A percentile compares a stretch with the other conserved stretches of the same genome.
phyloP scores from a whole-genome alignment of 192 early-diverging fungal species.

The Mortierella claussenii region DNA sequence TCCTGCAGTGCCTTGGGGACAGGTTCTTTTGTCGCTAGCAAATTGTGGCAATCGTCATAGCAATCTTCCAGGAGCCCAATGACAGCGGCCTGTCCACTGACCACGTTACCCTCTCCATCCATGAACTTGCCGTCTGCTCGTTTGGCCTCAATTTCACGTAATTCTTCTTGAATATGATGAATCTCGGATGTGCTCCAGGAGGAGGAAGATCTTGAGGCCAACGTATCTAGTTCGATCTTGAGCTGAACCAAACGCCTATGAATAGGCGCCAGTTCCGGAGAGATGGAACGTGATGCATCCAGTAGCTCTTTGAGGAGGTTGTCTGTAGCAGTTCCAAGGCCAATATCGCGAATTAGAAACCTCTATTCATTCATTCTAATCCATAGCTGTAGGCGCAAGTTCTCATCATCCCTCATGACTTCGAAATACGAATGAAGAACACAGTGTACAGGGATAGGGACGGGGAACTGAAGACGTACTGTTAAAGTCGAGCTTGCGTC shows the following conservation, averaged over 20 bases:
- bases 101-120: constrained; percentile 70
- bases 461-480: constrained; percentile 14
- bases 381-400: too few relatives aligned
- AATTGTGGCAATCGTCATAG: constrained; percentile 85
- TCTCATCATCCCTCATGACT: too few relatives aligned
- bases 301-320: constrained; percentile 59
- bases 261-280: constrained; percentile 76
- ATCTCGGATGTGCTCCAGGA: constrained; percentile 50
- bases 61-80: constrained; percentile 82
- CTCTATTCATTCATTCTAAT: too few relatives aligned
- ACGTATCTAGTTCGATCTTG: constrained; percentile 64
- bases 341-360: too few relatives aligned
- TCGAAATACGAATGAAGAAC: too few relatives aligned
- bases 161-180: constrained; percentile 72
- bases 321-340: too few relatives aligned
- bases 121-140: constrained; percentile 87
- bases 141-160: constrained; percentile 82
- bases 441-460: too few relatives aligned
- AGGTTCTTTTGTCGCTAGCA: constrained; percentile 72
- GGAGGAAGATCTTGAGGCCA: constrained; percentile 39
- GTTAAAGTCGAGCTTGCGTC: constrained; percentile 55
- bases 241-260: constrained; percentile 78
- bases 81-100: constrained; percentile 87
- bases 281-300: constrained; percentile 69
- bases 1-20: constrained; percentile 71